Evolutionary conservation across 257 asterid species (phyloP).

Genomic region (Solanum sparsipilum): DNA sequence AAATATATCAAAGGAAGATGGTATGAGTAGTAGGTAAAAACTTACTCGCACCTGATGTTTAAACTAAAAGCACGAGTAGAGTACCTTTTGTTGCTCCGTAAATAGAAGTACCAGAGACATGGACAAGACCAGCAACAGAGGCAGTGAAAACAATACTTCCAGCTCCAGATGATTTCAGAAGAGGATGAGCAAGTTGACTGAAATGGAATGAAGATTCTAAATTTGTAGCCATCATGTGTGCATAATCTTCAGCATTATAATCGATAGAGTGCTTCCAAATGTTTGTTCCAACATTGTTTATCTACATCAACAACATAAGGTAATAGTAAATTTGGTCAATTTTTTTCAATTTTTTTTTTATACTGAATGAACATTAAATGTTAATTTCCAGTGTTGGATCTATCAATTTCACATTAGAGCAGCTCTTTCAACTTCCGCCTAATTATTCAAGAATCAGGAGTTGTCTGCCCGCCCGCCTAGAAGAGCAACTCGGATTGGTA

Average conservation of each 20-base stretch:
- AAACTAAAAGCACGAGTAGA: not conserved
- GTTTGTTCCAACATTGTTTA: conserved; percentile 91
- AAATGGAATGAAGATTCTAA: conserved; percentile 79
- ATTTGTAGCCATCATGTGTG: conserved; percentile 70
- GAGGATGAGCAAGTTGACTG: conserved; percentile 74
- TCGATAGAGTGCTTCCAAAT: conserved; percentile 72
- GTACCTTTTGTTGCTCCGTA: conserved; percentile 88
- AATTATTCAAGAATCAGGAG: not conserved
- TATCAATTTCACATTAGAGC: not conserved
- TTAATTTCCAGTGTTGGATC: not conserved
- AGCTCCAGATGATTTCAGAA: conserved; percentile 73
- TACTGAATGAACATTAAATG: not conserved
- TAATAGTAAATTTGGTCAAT: not conserved
- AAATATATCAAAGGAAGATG: not conserved
- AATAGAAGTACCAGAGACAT: conserved; percentile 60
- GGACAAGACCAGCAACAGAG: conserved; percentile 75
- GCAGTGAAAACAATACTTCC: conserved; percentile 69
- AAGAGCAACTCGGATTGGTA: not conserved
- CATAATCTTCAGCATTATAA: conserved; percentile 70
- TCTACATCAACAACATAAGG: conserved; percentile 14
- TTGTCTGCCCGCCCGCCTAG: not conserved
- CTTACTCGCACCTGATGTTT: not conserved
- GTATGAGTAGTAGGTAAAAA: not conserved
- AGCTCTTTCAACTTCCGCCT: not conserved
- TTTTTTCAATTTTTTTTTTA: not conserved